A percentile compares a stretch with the other conserved stretches of the same genome.
Evolutionary conservation across 169 alveolate genomes (phyloP).

Genomic region (Babesia caballi): DNA sequence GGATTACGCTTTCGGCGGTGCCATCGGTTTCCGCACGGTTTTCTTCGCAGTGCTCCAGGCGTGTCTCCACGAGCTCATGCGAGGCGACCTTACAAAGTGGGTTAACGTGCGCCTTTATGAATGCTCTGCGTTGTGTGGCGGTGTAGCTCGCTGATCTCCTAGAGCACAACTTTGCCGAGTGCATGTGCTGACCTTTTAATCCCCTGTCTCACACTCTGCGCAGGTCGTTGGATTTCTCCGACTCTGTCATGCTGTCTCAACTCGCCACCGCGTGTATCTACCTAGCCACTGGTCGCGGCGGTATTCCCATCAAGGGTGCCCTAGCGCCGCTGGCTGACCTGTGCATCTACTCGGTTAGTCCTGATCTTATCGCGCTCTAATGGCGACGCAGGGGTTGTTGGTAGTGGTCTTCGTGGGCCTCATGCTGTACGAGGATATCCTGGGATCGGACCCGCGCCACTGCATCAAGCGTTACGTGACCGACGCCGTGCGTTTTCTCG

Average conservation of each 20-base stretch:
- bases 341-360: slow-evolving; percentile 3
- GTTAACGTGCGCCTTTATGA: not conserved
- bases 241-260: slow-evolving; percentile 4
- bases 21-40: not conserved
- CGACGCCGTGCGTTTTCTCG: not conserved
- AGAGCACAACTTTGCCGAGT: too few relatives aligned
- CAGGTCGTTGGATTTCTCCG: slow-evolving; percentile 18
- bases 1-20: not conserved
- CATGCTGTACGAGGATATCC: not conserved
- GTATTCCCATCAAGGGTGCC: not conserved
- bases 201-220: too few relatives aligned
- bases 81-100: slow-evolving; percentile 5
- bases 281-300: not conserved
- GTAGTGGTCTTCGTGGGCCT: not conserved
- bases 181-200: too few relatives aligned
- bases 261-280: not conserved
- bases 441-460: not conserved
- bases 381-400: slow-evolving; percentile 1
- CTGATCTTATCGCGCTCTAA: not conserved
- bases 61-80: not conserved
- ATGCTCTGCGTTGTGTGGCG: too few relatives aligned
- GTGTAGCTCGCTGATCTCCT: too few relatives aligned
- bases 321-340: slow-evolving; percentile 5
- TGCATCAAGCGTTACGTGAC: slow-evolving; percentile 9
- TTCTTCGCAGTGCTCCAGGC: not conserved